These are phyloP conservation scores for Amphibolis antarctica DNA, from an alignment of 106 monocot species.

Conservation along the genomic window DNA sequence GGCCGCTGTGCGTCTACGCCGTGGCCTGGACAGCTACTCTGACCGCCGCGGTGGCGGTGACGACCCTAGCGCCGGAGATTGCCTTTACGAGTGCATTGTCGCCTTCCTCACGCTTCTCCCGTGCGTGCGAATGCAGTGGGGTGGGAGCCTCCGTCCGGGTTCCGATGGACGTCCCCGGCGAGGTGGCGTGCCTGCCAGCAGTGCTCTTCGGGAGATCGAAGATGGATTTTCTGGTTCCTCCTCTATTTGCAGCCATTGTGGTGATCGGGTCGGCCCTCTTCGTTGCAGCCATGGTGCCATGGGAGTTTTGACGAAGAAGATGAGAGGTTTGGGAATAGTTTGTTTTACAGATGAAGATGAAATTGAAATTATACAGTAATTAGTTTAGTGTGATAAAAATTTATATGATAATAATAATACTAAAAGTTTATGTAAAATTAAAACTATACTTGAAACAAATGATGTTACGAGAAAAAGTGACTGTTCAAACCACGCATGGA, in stretches of 20 bases:
- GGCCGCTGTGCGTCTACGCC: slow-evolving; percentile 37
- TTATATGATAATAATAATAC: too few relatives aligned
- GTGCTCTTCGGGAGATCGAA: slow-evolving; percentile 19
- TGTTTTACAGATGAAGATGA: too few relatives aligned
- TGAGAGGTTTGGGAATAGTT: too few relatives aligned
- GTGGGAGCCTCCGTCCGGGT: slow-evolving; percentile 18
- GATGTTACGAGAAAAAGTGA: too few relatives aligned
- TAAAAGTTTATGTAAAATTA: too few relatives aligned
- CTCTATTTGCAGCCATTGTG: slow-evolving; percentile 45
- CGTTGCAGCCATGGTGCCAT: slow-evolving; percentile 38
- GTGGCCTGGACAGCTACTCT: slow-evolving; percentile 44
- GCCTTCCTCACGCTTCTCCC: slow-evolving; percentile 6
- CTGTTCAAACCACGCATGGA: too few relatives aligned
- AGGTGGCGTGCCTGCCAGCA: slow-evolving; percentile 24
- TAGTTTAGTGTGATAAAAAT: too few relatives aligned
- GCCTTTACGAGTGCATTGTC: slow-evolving; percentile 50
- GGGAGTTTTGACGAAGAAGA: slow-evolving; percentile 32
- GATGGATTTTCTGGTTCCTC: slow-evolving; percentile 31
- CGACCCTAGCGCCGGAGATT: slow-evolving; percentile 48
- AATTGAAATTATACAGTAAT: too few relatives aligned
- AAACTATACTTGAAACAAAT: too few relatives aligned
- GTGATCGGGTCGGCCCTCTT: slow-evolving; percentile 32
- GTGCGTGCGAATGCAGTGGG: slow-evolving; percentile 28
- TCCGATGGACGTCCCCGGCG: slow-evolving; percentile 23
- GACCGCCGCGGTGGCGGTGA: slow-evolving; percentile 34